These are phyloP conservation scores for Pterula multifida DNA, from an alignment of 1,284 basidiomycete species.

Conservation along the genomic window DNA sequence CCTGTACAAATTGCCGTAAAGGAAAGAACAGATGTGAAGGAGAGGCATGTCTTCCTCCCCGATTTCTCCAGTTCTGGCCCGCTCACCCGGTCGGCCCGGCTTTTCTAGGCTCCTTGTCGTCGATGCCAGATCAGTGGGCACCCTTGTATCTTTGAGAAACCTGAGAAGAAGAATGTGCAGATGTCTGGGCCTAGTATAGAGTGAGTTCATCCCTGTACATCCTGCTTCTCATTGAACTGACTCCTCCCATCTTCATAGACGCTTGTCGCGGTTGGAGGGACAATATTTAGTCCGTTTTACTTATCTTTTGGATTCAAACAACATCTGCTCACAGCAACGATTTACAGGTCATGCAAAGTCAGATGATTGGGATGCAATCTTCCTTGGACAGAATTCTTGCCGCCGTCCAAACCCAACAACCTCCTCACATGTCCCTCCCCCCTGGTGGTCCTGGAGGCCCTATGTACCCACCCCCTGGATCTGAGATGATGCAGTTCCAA, in stretches of 20 bases:
- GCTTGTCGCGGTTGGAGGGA: slow-evolving; percentile 70
- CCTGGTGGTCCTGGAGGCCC: slow-evolving; percentile 10
- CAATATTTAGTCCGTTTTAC: slow-evolving; percentile 56
- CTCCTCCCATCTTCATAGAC: slow-evolving; percentile 27
- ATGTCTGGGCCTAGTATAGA: slow-evolving; percentile 58
- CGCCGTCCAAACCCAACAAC: slow-evolving; percentile 43
- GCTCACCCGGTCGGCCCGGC: slow-evolving; percentile 53
- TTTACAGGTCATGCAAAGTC: slow-evolving; percentile 71
- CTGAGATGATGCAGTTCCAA: slow-evolving; percentile 13
- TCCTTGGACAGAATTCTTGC: slow-evolving; percentile 70
- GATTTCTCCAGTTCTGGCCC: slow-evolving; percentile 43
- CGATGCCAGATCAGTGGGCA: slow-evolving; percentile 79
- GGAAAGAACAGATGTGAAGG: slow-evolving; percentile 43
- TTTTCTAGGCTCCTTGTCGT: slow-evolving; percentile 69
- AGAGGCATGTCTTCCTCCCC: slow-evolving; percentile 39
- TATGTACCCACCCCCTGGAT: slow-evolving; percentile 12
- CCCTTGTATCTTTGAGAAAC: slow-evolving; percentile 86
- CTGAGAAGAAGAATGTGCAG: slow-evolving; percentile 68
- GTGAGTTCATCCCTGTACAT: slow-evolving; percentile 26
- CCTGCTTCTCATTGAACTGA: slow-evolving; percentile 9
- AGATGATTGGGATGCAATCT: slow-evolving; percentile 85
- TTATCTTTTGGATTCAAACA: slow-evolving; percentile 5
- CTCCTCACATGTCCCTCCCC: slow-evolving; percentile 20
- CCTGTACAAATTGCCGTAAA: slow-evolving; percentile 8
- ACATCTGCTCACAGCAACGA: slow-evolving; percentile 6